Evolutionary conservation across 164 flowering plant genomes (phyloP), one percentile per base, ranked within the genome.

Genomic region (Akebia trifoliata): DNA sequence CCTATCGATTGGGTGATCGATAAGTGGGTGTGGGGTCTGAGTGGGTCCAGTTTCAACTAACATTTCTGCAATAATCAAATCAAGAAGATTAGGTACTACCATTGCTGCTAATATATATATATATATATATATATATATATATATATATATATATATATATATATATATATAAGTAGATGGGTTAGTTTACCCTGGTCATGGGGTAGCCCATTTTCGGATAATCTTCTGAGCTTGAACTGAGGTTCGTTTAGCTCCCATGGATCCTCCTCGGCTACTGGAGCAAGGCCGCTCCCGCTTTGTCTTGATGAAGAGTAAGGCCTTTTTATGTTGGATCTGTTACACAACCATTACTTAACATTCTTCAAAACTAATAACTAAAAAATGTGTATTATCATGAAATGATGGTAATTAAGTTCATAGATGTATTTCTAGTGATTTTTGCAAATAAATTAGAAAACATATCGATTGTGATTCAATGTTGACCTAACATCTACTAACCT

Each of bases 21-120:
- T 35, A 20, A 48, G 22, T 24, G 70, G 79, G 34, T 45, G 44
- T 35, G 75, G 95, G 48, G 90, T 84, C 64, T 77, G 96, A 30
- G 98, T 85, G 9, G 84, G 90, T 35, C 74, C 90, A 36, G 98
- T 89, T 73, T 92, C 98, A 59, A 74, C 77, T 64, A 87, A 42
- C 30, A 75, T 61, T 17, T 87, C 91, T 87, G 86, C 44, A 50
- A 61, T 2, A 32, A 40, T 14, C n/a, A n/a, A 51, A 34, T 12
- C 39, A 14, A 57, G 31, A 29, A n/a, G 56, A 63, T 28, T n/a
- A 43, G 40, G 12, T 45, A 42, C 36, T 39, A 31, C 21, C n/a
- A n/a, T 17, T 59, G 25, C 21, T 48, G 2, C 10, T 26, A 31
- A 18, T 18, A 51, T 8, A 11, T n/a, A 37, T 31, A 15, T 40